Percentiles rank a stretch among this genome's conserved stretches.
Conservation (phyloP, 176 grass and related monocot genomes). For the Oryza glumipatula region DNA sequence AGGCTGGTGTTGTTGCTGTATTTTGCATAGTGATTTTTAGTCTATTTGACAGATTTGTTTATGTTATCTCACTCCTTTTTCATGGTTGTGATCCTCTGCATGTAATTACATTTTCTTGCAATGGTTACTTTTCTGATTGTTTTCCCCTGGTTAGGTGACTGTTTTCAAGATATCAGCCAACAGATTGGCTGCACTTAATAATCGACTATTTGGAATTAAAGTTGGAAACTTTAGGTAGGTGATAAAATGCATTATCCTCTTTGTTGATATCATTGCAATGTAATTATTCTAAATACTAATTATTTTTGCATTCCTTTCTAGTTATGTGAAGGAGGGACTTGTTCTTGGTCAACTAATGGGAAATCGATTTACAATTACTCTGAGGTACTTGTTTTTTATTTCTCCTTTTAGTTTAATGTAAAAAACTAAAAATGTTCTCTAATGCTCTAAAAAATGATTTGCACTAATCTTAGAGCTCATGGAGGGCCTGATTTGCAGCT, state of each 20-base stretch:
- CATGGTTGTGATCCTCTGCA: neutral
- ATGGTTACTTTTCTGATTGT: slow-evolving; percentile 15
- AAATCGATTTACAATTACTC: slow-evolving; percentile 90
- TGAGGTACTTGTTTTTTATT: slow-evolving; percentile 61
- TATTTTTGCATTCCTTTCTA: slow-evolving; percentile 41
- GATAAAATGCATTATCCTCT: slow-evolving; percentile 13
- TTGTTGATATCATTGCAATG: slow-evolving; percentile 22
- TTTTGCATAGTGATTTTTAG: slow-evolving; percentile 15
- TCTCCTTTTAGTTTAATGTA: neutral
- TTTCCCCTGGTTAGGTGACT: slow-evolving; percentile 67
- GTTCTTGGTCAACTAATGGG: slow-evolving; percentile 89
- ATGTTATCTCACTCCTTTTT: slow-evolving; percentile 9
- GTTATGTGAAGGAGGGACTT: slow-evolving; percentile 94
- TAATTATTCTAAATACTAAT: slow-evolving; percentile 9
- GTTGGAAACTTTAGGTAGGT: slow-evolving; percentile 91
- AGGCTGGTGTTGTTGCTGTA: neutral
- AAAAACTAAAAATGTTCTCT: neutral
- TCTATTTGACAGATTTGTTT: slow-evolving; percentile 20
- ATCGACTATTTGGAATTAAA: slow-evolving; percentile 85
- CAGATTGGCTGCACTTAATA: slow-evolving; percentile 83
- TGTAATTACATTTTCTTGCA: slow-evolving; percentile 3
- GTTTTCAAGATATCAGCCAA: slow-evolving; percentile 88
- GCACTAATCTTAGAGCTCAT: neutral
- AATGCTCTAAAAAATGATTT: neutral
- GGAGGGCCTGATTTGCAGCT: neutral